Evolutionary conservation across 257 asterid species (phyloP).

Genomic region (Petrea volubilis): DNA sequence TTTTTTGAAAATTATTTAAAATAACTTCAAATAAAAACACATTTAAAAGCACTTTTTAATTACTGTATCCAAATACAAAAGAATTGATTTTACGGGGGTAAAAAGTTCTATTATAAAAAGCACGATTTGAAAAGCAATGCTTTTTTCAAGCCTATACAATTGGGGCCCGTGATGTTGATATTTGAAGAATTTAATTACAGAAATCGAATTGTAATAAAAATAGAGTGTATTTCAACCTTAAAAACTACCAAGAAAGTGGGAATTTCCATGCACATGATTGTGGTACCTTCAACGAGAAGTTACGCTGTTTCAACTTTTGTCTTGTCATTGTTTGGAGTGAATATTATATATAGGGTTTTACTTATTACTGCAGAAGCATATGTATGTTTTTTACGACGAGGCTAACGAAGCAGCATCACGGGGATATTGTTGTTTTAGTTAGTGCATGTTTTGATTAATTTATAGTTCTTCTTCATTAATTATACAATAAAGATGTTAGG

Average conservation of each 20-base stretch:
- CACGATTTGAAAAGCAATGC: too few species aligned
- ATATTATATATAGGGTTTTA: background rate
- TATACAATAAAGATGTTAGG: too few species aligned
- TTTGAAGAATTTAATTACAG: background rate
- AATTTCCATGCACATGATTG: conserved; percentile 31
- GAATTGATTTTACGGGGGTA: too few species aligned
- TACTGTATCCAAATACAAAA: too few species aligned
- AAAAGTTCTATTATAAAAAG: too few species aligned
- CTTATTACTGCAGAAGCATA: conserved; percentile 8
- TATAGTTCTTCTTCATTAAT: too few species aligned
- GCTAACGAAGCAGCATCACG: conserved; percentile 29
- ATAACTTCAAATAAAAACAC: too few species aligned
- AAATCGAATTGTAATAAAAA: background rate
- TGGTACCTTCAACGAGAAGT: conserved; percentile 31
- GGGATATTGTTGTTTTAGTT: conserved; percentile 25
- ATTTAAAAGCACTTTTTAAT: too few species aligned
- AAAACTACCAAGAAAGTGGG: conserved; percentile 44
- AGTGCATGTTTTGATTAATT: background rate
- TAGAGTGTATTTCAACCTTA: conserved; percentile 12
- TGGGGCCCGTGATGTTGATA: too few species aligned
- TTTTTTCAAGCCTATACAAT: too few species aligned
- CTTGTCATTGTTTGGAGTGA: conserved; percentile 1
- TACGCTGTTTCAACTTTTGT: conserved; percentile 28
- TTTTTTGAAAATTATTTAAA: too few species aligned
- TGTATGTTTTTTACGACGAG: conserved; percentile 29